Percentiles rank a stretch among this genome's conserved stretches.
These are phyloP conservation scores for Phytophthora multivora DNA, from an alignment of 352 stramenopile species.

Conservation along the genomic window DNA sequence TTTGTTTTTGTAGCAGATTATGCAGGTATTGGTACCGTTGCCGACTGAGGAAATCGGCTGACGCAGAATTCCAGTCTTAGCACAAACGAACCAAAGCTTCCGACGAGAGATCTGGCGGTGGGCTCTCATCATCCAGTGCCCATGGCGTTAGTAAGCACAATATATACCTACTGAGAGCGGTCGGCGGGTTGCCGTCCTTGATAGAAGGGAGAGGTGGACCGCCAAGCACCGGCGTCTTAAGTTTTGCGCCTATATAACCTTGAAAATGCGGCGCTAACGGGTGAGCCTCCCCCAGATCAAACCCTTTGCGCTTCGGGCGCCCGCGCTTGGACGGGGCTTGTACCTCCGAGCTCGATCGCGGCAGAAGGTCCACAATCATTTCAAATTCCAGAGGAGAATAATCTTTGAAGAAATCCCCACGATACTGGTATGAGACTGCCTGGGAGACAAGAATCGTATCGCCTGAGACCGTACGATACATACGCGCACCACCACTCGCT, in stretches of 20 bases:
- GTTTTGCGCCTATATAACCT: conserved; percentile 27
- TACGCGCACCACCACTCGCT: too few species aligned
- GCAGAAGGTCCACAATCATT: conserved; percentile 7
- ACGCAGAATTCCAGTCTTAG: not conserved
- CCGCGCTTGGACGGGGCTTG: not conserved
- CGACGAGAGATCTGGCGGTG: not conserved
- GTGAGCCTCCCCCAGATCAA: conserved; percentile 5
- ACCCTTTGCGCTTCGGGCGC: not conserved
- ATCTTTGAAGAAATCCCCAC: not conserved
- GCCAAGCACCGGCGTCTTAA: conserved; percentile 22
- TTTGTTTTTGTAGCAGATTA: conserved; percentile 19
- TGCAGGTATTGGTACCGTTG: conserved; percentile 10
- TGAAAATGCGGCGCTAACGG: conserved; percentile 7
- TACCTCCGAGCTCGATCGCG: not conserved
- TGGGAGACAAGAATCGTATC: conserved; percentile 4
- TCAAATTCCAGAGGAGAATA: conserved; percentile 13
- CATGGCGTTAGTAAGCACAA: conserved; percentile 3
- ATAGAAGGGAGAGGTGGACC: not conserved
- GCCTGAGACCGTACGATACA: not conserved
- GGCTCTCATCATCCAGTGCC: not conserved
- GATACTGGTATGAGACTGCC: conserved; percentile 1
- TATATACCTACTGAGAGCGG: conserved; percentile 2
- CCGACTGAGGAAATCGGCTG: not conserved
- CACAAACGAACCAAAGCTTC: not conserved
- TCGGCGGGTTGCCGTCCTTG: conserved; percentile 3